Conservation (phyloP, 768 basidiomycete species). For the Polyporus arcularius region DNA sequence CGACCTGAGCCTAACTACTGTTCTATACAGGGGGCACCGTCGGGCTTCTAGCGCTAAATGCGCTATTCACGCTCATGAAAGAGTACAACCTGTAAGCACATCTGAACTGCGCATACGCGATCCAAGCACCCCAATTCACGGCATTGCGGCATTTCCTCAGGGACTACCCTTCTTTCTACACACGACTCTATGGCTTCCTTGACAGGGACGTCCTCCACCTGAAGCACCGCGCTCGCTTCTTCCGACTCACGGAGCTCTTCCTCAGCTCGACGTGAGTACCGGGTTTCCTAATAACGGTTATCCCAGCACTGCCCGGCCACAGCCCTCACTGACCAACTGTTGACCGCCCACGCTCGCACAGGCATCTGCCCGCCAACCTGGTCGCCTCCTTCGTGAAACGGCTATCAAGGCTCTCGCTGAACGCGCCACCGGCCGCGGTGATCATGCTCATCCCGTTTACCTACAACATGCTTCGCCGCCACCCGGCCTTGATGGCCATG, state of each 20-base stretch:
- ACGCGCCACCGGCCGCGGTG: constrained; percentile 87
- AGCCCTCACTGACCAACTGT: neutral
- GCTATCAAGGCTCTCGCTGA: constrained; percentile 78
- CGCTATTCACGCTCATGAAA: constrained; percentile 86
- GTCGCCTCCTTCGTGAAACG: constrained; percentile 95
- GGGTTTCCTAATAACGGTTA: neutral
- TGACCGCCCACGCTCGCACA: constrained; percentile 27
- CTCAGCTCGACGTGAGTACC: constrained; percentile 81
- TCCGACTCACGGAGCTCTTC: constrained; percentile 89
- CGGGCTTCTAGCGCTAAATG: constrained; percentile 88
- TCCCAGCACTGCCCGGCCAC: too few species aligned
- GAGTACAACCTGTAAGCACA: constrained; percentile 86
- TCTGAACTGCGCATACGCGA: neutral
- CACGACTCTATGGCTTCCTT: constrained; percentile 85
- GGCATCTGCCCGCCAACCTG: constrained; percentile 87
- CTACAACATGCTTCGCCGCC: constrained; percentile 91
- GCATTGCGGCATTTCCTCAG: constrained; percentile 41
- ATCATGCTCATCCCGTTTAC: constrained; percentile 91
- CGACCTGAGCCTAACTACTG: neutral
- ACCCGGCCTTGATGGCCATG: constrained; percentile 91
- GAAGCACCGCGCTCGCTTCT: constrained; percentile 93
- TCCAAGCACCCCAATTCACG: neutral
- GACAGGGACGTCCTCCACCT: constrained; percentile 87
- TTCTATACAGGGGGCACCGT: constrained; percentile 66
- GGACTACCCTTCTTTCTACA: constrained; percentile 96